Base-by-base conservation (phyloP, 2,329 filamentous ascomycete genomes). In the Xylaria sp. region DNA sequence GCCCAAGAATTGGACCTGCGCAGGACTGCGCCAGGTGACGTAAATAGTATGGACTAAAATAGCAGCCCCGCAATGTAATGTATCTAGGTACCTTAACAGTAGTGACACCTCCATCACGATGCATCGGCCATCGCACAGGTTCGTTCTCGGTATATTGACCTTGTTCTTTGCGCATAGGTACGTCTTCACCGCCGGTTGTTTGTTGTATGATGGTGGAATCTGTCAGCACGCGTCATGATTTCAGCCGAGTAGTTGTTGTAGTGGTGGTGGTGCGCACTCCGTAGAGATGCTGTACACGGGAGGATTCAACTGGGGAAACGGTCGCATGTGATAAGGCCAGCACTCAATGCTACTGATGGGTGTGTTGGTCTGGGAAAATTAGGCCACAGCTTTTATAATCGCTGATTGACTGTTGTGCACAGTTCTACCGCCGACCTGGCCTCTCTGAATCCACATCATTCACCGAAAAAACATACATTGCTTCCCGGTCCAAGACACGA, bases 361-460 rank as follows among this genome's bases (percentile, higher is more conserved):
- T 9, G 18, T 60, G n/a, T 23, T 45, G 20, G 15, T 32, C 45
- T 48, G 41, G 41, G 10, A 18, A 45, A 41, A 56, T 41, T 56
- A 56, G 15, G 9, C 25, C 25, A 7, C 7, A 57, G 39, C 9
- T 9, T 30, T 36, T 23, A 41, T 41, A 55, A 18, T 36, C 18
- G 20, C 18, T 45, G 25, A 23, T 5, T 52, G 45, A 55, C 43
- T 50, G 46, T 25, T 50, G 25, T 48, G 45, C 23, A n/a, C 48
- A 53, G 28, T n/a, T 53, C 48, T 34, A 34, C 28, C 18, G 8
- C 50, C 30, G 50, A 55, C 30, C n/a, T 70, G 65, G 65, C 65
- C 41, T 63, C 34, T 60, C 60, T 50, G 25, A 66, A 62, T 39
- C 68, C 66, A 70, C 59, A 66, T 34, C 63, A 41, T 56, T 70